phyloP scores from a whole-genome alignment of 345 rosid genomes.

The Eutrema yunnanense region DNA sequence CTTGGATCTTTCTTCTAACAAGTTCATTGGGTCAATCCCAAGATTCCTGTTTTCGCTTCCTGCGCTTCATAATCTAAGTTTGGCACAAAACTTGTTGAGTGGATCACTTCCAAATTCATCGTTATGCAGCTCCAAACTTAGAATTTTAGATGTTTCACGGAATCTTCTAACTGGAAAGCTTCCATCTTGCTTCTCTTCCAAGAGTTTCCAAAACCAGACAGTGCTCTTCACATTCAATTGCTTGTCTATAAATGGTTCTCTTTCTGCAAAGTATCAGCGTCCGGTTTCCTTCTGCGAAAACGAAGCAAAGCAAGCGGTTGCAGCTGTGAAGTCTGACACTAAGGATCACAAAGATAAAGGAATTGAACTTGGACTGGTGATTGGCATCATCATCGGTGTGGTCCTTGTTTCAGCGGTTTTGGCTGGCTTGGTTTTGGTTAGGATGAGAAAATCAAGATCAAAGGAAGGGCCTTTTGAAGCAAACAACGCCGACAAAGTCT shows the following conservation, averaged over 20 bases:
- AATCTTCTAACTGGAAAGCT: conserved; percentile 70
- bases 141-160: conserved; percentile 55
- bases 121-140: conserved; percentile 44
- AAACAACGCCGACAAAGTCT: conserved; percentile 22
- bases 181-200: conserved; percentile 50
- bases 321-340: conserved; percentile 44
- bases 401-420: conserved; percentile 36
- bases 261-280: conserved; percentile 50
- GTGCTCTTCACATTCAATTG: conserved; percentile 74
- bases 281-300: conserved; percentile 57
- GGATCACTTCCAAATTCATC: conserved; percentile 52
- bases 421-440: conserved; percentile 39
- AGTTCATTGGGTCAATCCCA: conserved; percentile 54
- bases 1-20: conserved; percentile 58
- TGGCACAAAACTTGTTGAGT: conserved; percentile 51
- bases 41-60: conserved; percentile 48
- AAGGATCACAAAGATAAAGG: conserved; percentile 22
- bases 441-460: conserved; percentile 27
- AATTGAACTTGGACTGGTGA: conserved; percentile 40
- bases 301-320: conserved; percentile 68
- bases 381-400: conserved; percentile 66
- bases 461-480: conserved; percentile 10
- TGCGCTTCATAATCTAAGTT: conserved; percentile 49
- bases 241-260: conserved; percentile 38
- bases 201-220: conserved; percentile 37